Base-by-base conservation (phyloP, 1,284 basidiomycete species). In the Fomitopsis palustris region DNA sequence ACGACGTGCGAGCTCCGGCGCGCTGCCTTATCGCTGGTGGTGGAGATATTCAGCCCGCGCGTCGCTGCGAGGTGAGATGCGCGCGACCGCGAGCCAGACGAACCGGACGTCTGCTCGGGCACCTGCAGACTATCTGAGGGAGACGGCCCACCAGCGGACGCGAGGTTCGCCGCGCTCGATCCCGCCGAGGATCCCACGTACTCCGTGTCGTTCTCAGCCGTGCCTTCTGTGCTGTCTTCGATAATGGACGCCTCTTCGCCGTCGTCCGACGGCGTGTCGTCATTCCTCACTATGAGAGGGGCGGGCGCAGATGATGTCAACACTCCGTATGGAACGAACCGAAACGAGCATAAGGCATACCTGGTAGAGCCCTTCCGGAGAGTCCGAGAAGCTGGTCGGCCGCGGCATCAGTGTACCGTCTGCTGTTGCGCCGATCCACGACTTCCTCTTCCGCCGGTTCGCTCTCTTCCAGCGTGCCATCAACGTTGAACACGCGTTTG, bases 401-500 rank as follows among this genome's bases (percentile, higher is more conserved):
- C 58, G 89, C 90, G 41, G 85, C 84, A 66, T 90, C 88, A 25
- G 86, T 83, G 72, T 93, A 93, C 62, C 87, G 89, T 64, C 81
- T 83, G 69, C 90, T 92, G 72, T 93, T 93, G 65, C 90, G 81
- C 62, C 85, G 81, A 56, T 69, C 73, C 49, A 73, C 67, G 25
- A 71, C 66, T 37, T 37, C 35, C 23, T 67, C 71, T 55, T 70
- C 69, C 16, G 61, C 42, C 19, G 56, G 33, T 16, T 63, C 70
- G 55, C 70, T 69, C 62, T 74, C 76, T 7, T 73, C 74, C 69
- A 59, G 68, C 69, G 39, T 65, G 61, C 77, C 80, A 63, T 80
- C 80, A 52, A 90, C 87, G 67, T 92, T 92, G 77, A 94, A 95
- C 42, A 95, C 93, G 8, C 85, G 83, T 65, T 93, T 93, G 75